phyloP scores from a whole-genome alignment of 1,284 basidiomycete genomes.

The Athelia psychrophila region DNA sequence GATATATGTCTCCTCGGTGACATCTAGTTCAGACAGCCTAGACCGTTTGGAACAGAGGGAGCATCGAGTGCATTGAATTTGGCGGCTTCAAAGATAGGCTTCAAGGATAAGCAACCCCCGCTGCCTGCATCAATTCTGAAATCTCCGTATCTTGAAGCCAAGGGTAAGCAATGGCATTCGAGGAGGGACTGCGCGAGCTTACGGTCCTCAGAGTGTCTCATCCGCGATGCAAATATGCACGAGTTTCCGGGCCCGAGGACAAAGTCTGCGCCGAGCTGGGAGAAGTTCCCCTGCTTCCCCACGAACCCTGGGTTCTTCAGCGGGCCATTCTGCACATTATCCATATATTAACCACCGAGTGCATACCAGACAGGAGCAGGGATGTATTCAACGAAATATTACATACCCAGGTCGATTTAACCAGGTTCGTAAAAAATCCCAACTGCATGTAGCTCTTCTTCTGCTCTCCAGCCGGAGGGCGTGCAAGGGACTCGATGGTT shows the following conservation, averaged over 20 bases:
- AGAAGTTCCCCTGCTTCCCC: conserved; percentile 57
- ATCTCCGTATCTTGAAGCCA: conserved; percentile 39
- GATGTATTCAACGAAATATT: background rate
- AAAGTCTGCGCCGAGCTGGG: conserved; percentile 63
- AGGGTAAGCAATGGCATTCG: background rate
- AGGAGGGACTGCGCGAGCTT: conserved; percentile 23
- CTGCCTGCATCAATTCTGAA: conserved; percentile 36
- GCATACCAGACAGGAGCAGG: background rate
- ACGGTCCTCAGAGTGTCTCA: conserved; percentile 66
- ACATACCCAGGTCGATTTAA: conserved; percentile 48
- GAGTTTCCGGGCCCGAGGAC: conserved; percentile 49
- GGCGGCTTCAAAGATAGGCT: too few species aligned
- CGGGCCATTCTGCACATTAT: conserved; percentile 31
- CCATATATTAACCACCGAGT: too few species aligned
- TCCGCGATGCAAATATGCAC: conserved; percentile 50
- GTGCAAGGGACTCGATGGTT: conserved; percentile 38
- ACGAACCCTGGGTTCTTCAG: conserved; percentile 43
- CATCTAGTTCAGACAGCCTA: too few species aligned
- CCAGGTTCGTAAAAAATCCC: conserved; percentile 26
- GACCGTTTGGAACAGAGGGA: too few species aligned
- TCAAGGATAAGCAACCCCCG: conserved; percentile 21
- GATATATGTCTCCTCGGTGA: too few species aligned
- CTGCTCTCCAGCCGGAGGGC: conserved; percentile 42
- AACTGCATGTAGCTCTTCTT: conserved; percentile 45
- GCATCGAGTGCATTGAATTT: too few species aligned